Evolutionary conservation across 2,329 filamentous ascomycete genomes (phyloP), one percentile per base, ranked within the genome.

Genomic region (Alternaria sp.): DNA sequence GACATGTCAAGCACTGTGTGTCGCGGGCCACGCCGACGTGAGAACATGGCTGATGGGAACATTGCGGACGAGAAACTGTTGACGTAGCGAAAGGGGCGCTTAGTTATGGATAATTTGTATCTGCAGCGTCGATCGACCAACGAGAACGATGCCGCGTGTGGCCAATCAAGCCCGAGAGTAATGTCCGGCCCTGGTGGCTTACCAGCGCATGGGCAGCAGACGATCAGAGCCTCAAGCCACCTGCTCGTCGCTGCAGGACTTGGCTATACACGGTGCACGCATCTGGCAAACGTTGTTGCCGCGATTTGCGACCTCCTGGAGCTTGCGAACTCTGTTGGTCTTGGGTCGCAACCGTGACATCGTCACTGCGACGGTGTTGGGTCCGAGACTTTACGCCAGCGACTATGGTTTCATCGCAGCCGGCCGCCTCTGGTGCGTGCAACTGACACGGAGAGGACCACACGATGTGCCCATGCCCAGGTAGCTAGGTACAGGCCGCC

Each of bases 361-460:
- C 9, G 28, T 37, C 20, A 23, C 63, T 64, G 72, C 74, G 71
- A 68, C 68, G 77, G 73, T 64, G 68, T 74, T 74, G 65, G 50
- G 57, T 63, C 65, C 73, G 73, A 77, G 70, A 74, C 74, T 73
- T 21, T 61, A 47, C 55, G 41, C 47, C 51, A 61, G 57, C 58
- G 65, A 68, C 47, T 58, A 59, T 63, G 58, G 75, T 78, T 76
- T 78, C 75, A 76, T 70, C 59, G 60, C 64, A 64, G 28, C 67
- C 58, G 64, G 55, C 64, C 66, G 54, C 64, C 53, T 68, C 69
- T 61, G 46, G 33, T 69, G 64, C 66, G 60, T 72, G 69, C 70
- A 63, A 71, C 66, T 73, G 64, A 66, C 65, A 62, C 65, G 55
- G 65, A 70, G 72, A 60, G 61, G 63, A 71, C 67, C 67, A 63